A percentile compares a stretch with the other conserved stretches of the same genome.
These are phyloP conservation scores for Chamaenerion angustifolium DNA, from an alignment of 345 rosid genomes.

Conservation along the genomic window DNA sequence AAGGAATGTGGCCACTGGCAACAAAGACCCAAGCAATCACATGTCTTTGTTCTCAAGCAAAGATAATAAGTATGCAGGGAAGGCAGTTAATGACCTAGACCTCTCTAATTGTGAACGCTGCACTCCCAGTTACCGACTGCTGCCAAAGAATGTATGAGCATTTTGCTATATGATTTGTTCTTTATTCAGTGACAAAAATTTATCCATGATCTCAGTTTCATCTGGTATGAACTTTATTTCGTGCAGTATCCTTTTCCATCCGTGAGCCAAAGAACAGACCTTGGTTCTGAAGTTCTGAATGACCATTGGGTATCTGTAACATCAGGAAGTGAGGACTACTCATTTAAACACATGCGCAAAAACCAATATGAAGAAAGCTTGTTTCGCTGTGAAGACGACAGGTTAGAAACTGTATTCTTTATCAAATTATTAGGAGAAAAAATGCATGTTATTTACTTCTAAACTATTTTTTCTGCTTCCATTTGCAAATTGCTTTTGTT, in stretches of 20 bases:
- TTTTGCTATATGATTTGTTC: slow-evolving; percentile 4
- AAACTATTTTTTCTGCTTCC: too few relatives aligned
- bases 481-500: too few relatives aligned
- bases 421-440: too few relatives aligned
- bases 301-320: slow-evolving; percentile 98
- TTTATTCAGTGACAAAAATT: neutral
- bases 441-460: too few relatives aligned
- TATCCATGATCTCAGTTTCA: too few relatives aligned
- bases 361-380: slow-evolving; percentile 98
- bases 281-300: slow-evolving; percentile 78
- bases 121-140: slow-evolving; percentile 95
- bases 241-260: slow-evolving; percentile 76
- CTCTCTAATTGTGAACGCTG: slow-evolving; percentile 91
- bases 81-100: slow-evolving; percentile 89
- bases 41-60: too few relatives aligned
- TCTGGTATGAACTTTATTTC: too few relatives aligned
- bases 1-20: slow-evolving; percentile 30
- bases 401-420: slow-evolving; percentile 16
- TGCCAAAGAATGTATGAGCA: slow-evolving; percentile 64
- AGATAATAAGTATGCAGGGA: slow-evolving; percentile 41
- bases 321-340: slow-evolving; percentile 99
- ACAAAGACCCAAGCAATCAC: slow-evolving; percentile 32
- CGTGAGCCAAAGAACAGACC: slow-evolving; percentile 73
- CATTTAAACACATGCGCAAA: slow-evolving; percentile 97
- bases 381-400: slow-evolving; percentile 94